Percentiles rank a stretch among this genome's conserved stretches.
Conservation (phyloP, 1,284 basidiomycete genomes). For the Microbotryum intermedium region DNA sequence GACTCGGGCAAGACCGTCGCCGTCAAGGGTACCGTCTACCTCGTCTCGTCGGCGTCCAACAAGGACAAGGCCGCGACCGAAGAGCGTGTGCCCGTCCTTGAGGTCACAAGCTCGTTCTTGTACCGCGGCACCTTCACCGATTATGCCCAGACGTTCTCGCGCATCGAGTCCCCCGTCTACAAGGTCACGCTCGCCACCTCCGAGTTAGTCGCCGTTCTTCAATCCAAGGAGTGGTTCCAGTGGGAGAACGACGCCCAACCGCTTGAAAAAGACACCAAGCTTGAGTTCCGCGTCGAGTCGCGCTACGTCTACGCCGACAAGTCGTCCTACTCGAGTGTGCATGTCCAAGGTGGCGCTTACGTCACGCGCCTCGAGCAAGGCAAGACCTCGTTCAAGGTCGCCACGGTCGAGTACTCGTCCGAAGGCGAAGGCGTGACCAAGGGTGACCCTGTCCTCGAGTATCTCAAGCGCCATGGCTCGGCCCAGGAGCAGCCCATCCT, state of each 20-base stretch:
- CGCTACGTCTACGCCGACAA: slow-evolving; percentile 87
- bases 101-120: slow-evolving; percentile 90
- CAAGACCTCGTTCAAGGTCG: slow-evolving; percentile 59
- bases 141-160: slow-evolving; percentile 92
- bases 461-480: slow-evolving; percentile 81
- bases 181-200: slow-evolving; percentile 65
- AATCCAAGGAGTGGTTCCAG: slow-evolving; percentile 96
- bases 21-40: slow-evolving; percentile 81
- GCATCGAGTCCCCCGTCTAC: slow-evolving; percentile 79
- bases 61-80: slow-evolving; percentile 42
- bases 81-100: slow-evolving; percentile 61
- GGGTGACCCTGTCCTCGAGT: slow-evolving; percentile 88
- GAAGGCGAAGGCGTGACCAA: slow-evolving; percentile 57
- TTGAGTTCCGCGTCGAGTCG: slow-evolving; percentile 82
- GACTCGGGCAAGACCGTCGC: slow-evolving; percentile 70
- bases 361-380: slow-evolving; percentile 29
- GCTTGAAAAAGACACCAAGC: slow-evolving; percentile 58
- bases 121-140: slow-evolving; percentile 92
- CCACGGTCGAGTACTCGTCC: slow-evolving; percentile 73
- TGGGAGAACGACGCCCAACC: slow-evolving; percentile 80
- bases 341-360: slow-evolving; percentile 72
- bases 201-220: slow-evolving; percentile 77
- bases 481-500: slow-evolving; percentile 67
- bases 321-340: slow-evolving; percentile 69
- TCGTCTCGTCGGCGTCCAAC: slow-evolving; percentile 48